Evolutionary conservation across 2,329 filamentous ascomycete genomes (phyloP), one percentile per base, ranked within the genome.

Genomic region (Xylariomycetidae sp.): DNA sequence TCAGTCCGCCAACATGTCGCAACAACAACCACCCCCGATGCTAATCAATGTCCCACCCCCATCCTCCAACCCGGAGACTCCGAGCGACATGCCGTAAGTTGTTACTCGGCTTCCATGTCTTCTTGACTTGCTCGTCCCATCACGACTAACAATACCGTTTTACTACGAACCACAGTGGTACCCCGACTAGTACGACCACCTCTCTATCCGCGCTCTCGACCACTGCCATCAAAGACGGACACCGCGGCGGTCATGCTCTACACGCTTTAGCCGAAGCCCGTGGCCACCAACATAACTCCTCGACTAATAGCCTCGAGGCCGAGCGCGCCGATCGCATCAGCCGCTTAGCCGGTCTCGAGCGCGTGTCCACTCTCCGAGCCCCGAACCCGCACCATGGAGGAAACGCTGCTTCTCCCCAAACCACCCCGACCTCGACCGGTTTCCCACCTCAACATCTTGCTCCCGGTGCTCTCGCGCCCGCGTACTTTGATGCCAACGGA

Each of bases 291-390:
- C 70, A 75, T 49, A 66, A 73, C 46, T 62, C 77, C 6, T 83
- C 80, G 14, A 76, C 77, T 34, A 83, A 77, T 46, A 90, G 83
- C 51, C 80, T 92, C 40, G 89, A 95, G 52, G 88, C 88, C 43
- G 89, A 95, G 61, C 87, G 89, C 48, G 88, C 88, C 43, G 89
- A 96, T 62, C 88, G 90, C 53, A 96, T 97, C 61, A 95, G 88
- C 27, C 88, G 90, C 31, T 80, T 96, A 15, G 86, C 89, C 10
- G 90, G 90, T n/a, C 77, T 96, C 23, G 88, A 94, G 59, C 80
- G 86, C 36, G 82, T 96, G 37, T 82, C 85, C 12, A 85, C 87
- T n/a, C 72, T 83, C 27, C 81, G 85, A 41, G 69, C 76, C 18
- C 60, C 64, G 6, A 49, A 51, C 45, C 44, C 54, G 42, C 42